These are phyloP conservation scores for Sporothrix phasma DNA, from an alignment of 2,329 filamentous ascomycete species.

Conservation along the genomic window DNA sequence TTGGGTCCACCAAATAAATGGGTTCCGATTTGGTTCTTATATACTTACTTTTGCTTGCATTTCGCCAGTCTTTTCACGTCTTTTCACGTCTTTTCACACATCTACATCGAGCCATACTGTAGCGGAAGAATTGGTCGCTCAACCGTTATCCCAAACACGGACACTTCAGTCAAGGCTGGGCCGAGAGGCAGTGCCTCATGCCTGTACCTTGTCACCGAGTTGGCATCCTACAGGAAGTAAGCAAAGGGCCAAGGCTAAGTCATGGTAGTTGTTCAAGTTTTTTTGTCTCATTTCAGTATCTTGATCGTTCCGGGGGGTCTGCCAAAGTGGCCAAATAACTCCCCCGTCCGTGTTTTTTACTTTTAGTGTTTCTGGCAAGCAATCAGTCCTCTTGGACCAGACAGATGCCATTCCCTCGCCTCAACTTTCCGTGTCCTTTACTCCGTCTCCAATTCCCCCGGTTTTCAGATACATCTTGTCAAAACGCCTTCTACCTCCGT, in stretches of 20 bases:
- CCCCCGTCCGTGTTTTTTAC: not conserved
- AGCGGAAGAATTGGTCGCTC: too few relatives aligned
- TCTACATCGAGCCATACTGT: too few relatives aligned
- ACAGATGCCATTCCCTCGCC: not conserved
- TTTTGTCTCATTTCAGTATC: conserved; percentile 13
- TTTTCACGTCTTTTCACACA: too few relatives aligned
- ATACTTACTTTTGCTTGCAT: not conserved
- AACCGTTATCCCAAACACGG: too few relatives aligned
- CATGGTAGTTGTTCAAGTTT: conserved; percentile 9
- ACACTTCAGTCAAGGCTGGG: too few relatives aligned
- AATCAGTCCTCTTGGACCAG: not conserved
- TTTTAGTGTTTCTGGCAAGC: conserved; percentile 1
- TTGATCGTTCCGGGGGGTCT: not conserved
- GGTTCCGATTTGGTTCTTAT: not conserved
- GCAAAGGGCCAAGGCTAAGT: not conserved
- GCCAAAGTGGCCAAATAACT: not conserved
- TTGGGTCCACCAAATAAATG: conserved; percentile 8
- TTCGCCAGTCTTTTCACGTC: not conserved
- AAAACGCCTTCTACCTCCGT: not conserved
- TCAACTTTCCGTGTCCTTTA: not conserved
- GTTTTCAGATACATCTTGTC: not conserved
- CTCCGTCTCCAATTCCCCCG: not conserved
- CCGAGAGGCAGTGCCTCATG: too few relatives aligned
- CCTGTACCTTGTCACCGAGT: too few relatives aligned
- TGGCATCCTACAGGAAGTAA: not conserved